These are phyloP conservation scores for Ceratobasidium sp. DNA, from an alignment of 1,284 basidiomycete species.

Conservation along the genomic window DNA sequence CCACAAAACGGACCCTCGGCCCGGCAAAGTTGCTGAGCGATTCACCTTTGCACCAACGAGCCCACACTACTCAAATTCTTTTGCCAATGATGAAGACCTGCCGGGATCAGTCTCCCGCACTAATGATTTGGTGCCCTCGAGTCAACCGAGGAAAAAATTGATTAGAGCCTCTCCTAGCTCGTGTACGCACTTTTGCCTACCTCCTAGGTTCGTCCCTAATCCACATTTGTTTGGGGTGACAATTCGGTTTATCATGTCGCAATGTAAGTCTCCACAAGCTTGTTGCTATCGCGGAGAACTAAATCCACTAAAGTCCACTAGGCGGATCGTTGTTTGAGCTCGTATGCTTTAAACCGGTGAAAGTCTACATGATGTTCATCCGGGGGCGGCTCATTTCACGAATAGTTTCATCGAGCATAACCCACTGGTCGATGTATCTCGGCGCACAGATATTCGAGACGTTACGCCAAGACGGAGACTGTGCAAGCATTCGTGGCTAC, in stretches of 20 bases:
- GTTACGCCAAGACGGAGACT: constrained; percentile 4
- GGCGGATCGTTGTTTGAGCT: constrained; percentile 17
- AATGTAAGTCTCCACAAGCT: background rate
- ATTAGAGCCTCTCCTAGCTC: background rate
- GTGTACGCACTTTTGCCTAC: background rate
- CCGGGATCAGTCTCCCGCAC: background rate
- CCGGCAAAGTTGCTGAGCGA: background rate
- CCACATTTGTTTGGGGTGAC: background rate
- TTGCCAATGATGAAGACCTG: background rate
- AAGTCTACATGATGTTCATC: background rate
- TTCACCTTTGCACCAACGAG: background rate
- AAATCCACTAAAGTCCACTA: background rate
- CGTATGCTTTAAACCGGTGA: background rate
- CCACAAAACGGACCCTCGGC: background rate
- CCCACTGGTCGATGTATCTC: constrained; percentile 24
- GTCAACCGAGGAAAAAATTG: background rate
- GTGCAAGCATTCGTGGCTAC: background rate
- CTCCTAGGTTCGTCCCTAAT: constrained; percentile 3
- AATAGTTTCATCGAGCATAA: background rate
- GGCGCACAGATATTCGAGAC: constrained; percentile 20
- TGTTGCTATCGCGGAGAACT: background rate
- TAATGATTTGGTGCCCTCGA: background rate
- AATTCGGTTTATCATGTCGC: constrained; percentile 15
- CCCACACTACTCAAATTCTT: background rate
- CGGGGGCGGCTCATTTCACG: background rate